These are phyloP conservation scores for Alloteropsis angusta DNA, from an alignment of 202 grass and related monocot genomes.

Conservation along the genomic window DNA sequence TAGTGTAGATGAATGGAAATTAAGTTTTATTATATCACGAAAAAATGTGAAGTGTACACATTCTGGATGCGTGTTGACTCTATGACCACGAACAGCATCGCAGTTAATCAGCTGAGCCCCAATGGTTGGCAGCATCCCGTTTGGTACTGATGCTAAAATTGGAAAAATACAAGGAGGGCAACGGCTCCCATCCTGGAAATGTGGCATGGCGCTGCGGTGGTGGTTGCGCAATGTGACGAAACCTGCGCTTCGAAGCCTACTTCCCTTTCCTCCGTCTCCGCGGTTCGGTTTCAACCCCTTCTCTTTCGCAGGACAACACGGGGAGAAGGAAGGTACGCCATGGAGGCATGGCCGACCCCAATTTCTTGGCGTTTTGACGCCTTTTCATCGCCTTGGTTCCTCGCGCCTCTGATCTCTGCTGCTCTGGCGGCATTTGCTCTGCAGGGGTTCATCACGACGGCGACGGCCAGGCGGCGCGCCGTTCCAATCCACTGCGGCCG, in stretches of 20 bases:
- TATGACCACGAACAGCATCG: background rate
- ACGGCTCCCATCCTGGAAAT: slow-evolving; percentile 21
- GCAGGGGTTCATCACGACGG: slow-evolving; percentile 39
- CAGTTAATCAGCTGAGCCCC: background rate
- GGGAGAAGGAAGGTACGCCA: slow-evolving; percentile 23
- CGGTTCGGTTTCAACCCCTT: slow-evolving; percentile 30
- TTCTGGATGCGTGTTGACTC: background rate
- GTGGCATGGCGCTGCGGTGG: slow-evolving; percentile 17
- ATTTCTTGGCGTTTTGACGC: background rate
- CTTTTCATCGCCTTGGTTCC: background rate
- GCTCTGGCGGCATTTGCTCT: background rate
- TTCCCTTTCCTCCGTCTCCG: slow-evolving; percentile 22
- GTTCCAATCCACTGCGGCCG: background rate
- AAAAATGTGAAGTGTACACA: background rate
- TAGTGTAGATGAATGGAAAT: background rate
- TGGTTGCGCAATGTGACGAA: slow-evolving; percentile 34
- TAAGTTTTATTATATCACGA: background rate
- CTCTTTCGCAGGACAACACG: slow-evolving; percentile 21
- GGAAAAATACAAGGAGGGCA: slow-evolving; percentile 1
- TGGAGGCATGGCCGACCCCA: background rate
- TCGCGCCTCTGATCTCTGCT: background rate
- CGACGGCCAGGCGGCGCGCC: slow-evolving; percentile 5
- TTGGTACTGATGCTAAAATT: slow-evolving; percentile 28
- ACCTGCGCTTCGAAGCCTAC: slow-evolving; percentile 26
- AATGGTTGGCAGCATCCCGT: slow-evolving; percentile 4